A percentile compares a stretch with the other conserved stretches of the same genome.
Evolutionary conservation across 1,284 basidiomycete genomes (phyloP).

Genomic region (Malassezia sympodialis): DNA sequence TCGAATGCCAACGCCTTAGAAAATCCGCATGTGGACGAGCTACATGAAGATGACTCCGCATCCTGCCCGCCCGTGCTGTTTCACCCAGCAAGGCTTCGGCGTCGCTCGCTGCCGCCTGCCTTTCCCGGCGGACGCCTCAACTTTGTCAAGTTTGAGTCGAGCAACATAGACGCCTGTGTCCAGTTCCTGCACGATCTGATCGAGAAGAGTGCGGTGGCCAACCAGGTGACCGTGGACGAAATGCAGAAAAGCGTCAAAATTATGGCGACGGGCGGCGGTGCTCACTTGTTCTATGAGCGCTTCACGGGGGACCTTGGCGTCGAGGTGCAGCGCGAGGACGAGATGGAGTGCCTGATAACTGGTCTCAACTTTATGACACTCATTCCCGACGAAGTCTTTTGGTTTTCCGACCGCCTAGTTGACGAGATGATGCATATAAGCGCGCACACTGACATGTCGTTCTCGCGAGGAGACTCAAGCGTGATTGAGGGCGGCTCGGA

Average conservation of each 20-base stretch:
- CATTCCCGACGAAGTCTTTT: slow-evolving; percentile 96
- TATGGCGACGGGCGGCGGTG: slow-evolving; percentile 95
- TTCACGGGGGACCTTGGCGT: slow-evolving; percentile 68
- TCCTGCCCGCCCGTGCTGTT: slow-evolving; percentile 3
- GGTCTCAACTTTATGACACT: slow-evolving; percentile 92
- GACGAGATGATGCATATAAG: slow-evolving; percentile 25
- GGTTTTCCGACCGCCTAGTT: slow-evolving; percentile 94
- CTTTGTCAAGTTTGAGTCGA: slow-evolving; percentile 94
- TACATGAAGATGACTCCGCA: not conserved
- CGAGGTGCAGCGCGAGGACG: slow-evolving; percentile 77
- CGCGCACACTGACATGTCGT: not conserved
- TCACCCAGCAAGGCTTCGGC: slow-evolving; percentile 12
- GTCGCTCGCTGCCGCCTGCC: slow-evolving; percentile 35
- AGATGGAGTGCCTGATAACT: slow-evolving; percentile 97
- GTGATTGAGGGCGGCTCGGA: not conserved
- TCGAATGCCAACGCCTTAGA: not conserved
- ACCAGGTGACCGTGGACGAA: slow-evolving; percentile 74
- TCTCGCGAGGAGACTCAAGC: slow-evolving; percentile 12
- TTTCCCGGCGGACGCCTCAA: slow-evolving; percentile 82
- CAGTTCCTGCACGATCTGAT: slow-evolving; percentile 80
- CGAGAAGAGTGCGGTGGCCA: slow-evolving; percentile 71
- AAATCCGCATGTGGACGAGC: not conserved
- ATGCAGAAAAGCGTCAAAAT: slow-evolving; percentile 92
- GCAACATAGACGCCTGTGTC: slow-evolving; percentile 70
- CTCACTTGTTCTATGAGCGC: slow-evolving; percentile 81